Percentiles rank a stretch among this genome's conserved stretches.
Evolutionary conservation across 2,329 filamentous ascomycete genomes (phyloP).

Genomic region (Cordyceps tenuipes): DNA sequence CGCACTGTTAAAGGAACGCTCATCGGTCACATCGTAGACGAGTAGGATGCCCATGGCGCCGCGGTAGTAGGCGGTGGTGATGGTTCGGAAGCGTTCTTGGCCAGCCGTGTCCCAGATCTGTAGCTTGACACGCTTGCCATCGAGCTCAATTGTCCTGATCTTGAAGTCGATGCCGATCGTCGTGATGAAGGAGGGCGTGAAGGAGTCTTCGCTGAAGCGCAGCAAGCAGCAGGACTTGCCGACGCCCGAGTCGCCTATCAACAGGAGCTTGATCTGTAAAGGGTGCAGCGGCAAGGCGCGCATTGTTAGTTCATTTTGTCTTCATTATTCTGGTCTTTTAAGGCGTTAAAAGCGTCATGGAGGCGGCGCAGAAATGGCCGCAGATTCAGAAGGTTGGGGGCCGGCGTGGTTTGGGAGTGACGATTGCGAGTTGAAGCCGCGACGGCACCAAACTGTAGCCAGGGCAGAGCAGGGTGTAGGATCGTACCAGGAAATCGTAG

Average conservation of each 20-base stretch:
- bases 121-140: constrained; percentile 97
- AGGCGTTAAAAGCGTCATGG: constrained; percentile 11
- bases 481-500: constrained; percentile 92
- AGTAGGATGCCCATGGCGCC: constrained; percentile 97
- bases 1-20: constrained; percentile 90
- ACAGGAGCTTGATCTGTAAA: constrained; percentile 82
- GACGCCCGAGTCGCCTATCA: constrained; percentile 94
- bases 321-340: background rate
- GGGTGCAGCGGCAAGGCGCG: constrained; percentile 2
- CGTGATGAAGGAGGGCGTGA: constrained; percentile 95
- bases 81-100: constrained; percentile 96
- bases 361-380: background rate
- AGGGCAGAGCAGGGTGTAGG: constrained; percentile 14
- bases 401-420: background rate
- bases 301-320: background rate
- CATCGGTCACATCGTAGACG: constrained; percentile 97
- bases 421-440: background rate
- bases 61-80: constrained; percentile 97
- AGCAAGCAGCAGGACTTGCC: constrained; percentile 96
- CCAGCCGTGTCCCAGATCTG: constrained; percentile 99
- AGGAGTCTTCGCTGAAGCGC: constrained; percentile 95
- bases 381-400: background rate
- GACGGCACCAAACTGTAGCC: background rate
- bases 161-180: constrained; percentile 99
- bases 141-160: constrained; percentile 97